These are phyloP conservation scores for Trichosporon sp. DNA, from an alignment of 1,284 basidiomycete species.

Conservation along the genomic window DNA sequence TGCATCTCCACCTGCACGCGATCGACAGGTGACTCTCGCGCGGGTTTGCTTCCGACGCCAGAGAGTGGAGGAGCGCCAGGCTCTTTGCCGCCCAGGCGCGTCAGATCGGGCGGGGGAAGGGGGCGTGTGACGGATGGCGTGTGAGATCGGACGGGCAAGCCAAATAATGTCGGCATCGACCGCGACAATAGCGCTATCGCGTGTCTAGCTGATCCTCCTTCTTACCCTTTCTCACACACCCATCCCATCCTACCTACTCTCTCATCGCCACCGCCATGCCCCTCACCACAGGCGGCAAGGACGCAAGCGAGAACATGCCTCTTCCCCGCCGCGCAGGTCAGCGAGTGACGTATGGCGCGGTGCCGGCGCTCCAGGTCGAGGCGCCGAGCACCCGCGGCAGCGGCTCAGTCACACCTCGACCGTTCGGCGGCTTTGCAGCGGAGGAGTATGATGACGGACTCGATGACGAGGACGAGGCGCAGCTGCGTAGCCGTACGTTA, in stretches of 20 bases:
- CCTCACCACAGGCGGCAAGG: neutral
- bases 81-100: neutral
- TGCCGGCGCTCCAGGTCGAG: constrained; percentile 24
- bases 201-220: neutral
- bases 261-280: neutral
- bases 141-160: constrained; percentile 3
- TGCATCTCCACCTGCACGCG: neutral
- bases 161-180: constrained; percentile 9
- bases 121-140: neutral
- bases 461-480: constrained; percentile 21
- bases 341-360: constrained; percentile 26
- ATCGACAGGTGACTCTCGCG: neutral
- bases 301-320: neutral
- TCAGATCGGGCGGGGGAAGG: neutral
- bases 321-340: neutral
- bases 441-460: constrained; percentile 19
- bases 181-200: neutral
- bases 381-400: constrained; percentile 14
- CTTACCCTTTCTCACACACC: neutral
- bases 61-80: neutral
- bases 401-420: neutral
- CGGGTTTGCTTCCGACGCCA: neutral
- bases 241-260: neutral
- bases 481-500: constrained; percentile 20
- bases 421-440: neutral